Percentiles rank a stretch among this genome's conserved stretches.
phyloP scores from a whole-genome alignment of 2,329 filamentous ascomycete species.

The Mycosphaerella sp. region DNA sequence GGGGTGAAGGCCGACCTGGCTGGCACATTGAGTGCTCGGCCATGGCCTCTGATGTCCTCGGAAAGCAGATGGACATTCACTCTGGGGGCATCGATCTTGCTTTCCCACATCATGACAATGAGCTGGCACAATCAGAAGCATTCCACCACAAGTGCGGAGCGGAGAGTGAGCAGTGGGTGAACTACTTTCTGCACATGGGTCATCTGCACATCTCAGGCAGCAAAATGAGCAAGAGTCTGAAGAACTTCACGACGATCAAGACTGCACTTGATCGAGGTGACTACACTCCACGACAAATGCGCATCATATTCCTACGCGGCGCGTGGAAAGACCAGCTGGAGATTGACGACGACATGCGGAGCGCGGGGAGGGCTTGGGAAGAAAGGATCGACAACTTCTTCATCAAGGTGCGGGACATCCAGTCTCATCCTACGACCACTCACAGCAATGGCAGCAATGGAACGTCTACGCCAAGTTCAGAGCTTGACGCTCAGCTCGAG shows the following conservation, averaged over 20 bases:
- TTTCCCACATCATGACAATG: conserved; percentile 91
- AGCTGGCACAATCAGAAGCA: conserved; percentile 84
- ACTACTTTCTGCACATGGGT: conserved; percentile 94
- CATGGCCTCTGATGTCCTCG: conserved; percentile 87
- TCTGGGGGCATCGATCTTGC: conserved; percentile 86
- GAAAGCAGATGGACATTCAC: conserved; percentile 82
- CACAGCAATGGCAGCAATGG: conserved; percentile 16
- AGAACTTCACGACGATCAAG: conserved; percentile 92
- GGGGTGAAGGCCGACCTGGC: conserved; percentile 81
- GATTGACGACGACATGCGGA: conserved; percentile 71
- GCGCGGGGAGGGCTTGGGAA: conserved; percentile 67
- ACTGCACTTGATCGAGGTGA: conserved; percentile 64
- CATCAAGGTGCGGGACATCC: conserved; percentile 51
- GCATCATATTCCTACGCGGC: conserved; percentile 81
- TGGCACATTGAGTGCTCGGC: conserved; percentile 98
- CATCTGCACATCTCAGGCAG: conserved; percentile 82
- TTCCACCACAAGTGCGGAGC: conserved; percentile 54
- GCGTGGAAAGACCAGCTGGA: conserved; percentile 89
- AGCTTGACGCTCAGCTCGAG: conserved; percentile 46
- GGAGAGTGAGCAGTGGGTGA: conserved; percentile 65
- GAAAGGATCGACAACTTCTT: conserved; percentile 68
- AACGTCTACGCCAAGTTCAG: conserved; percentile 30
- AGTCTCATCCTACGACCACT: conserved; percentile 22
- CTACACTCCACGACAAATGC: conserved; percentile 72
- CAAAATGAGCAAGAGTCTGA: conserved; percentile 94